Conservation (phyloP, 345 rosid genomes). For the Turnera subulata region DNA sequence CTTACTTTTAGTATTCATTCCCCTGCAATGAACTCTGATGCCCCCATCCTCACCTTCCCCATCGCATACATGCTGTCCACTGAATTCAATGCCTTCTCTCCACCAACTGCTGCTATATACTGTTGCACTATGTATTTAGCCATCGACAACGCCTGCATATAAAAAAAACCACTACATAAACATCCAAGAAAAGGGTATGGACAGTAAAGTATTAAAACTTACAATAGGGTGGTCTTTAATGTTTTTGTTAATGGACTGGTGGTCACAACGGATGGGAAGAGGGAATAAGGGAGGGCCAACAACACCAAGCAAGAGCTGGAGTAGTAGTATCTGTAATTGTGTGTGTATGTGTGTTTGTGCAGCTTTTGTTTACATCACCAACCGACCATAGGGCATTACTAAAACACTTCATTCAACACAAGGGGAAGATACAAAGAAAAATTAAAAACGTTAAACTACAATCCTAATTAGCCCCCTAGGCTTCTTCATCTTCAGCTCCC, state of each 20-base stretch:
- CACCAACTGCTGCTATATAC: slow-evolving; percentile 85
- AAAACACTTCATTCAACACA: too few relatives aligned
- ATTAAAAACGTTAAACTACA: too few relatives aligned
- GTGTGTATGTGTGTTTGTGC: background rate
- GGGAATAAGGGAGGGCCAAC: slow-evolving; percentile 93
- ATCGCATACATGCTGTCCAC: slow-evolving; percentile 82
- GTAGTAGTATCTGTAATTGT: too few relatives aligned
- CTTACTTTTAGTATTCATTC: slow-evolving; percentile 78
- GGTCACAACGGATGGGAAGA: slow-evolving; percentile 46
- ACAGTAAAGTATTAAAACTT: slow-evolving; percentile 23
- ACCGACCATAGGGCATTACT: slow-evolving; percentile 53
- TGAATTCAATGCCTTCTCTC: slow-evolving; percentile 56
- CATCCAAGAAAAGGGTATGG: too few relatives aligned
- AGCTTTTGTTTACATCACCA: slow-evolving; percentile 36
- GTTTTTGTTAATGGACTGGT: slow-evolving; percentile 30
- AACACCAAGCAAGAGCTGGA: slow-evolving; percentile 92
- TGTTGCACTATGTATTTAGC: slow-evolving; percentile 93
- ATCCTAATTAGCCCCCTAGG: too few relatives aligned
- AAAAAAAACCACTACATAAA: background rate
- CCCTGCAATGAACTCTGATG: slow-evolving; percentile 67
- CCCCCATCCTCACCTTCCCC: slow-evolving; percentile 93
- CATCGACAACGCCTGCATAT: slow-evolving; percentile 68
- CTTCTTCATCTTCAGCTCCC: too few relatives aligned
- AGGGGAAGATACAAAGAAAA: too few relatives aligned
- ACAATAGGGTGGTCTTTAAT: slow-evolving; percentile 68